A percentile compares a stretch with the other conserved stretches of the same genome.
Evolutionary conservation across 768 basidiomycete genomes (phyloP).

Genomic region (Nevesoporus exiguus): DNA sequence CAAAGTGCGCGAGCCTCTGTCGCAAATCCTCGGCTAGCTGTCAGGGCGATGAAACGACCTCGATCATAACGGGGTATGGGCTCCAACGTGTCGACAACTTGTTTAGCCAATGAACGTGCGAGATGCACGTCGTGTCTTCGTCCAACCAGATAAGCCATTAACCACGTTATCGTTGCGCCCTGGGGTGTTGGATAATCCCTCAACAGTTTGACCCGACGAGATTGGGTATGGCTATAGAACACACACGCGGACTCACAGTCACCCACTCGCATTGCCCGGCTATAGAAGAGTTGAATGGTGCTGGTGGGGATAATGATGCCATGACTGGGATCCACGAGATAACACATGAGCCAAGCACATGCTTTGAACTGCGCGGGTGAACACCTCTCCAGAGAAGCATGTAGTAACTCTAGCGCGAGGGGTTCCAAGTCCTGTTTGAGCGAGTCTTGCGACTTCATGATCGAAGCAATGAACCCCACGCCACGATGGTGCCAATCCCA

Average conservation of each 20-base stretch:
- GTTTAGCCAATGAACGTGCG: constrained; percentile 46
- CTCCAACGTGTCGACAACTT: constrained; percentile 42
- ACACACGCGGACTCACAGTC: constrained; percentile 36
- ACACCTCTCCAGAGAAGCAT: constrained; percentile 39
- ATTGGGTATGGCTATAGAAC: constrained; percentile 48
- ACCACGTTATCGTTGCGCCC: constrained; percentile 44
- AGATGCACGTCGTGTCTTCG: constrained; percentile 42
- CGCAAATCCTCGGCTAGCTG: constrained; percentile 47
- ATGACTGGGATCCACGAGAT: constrained; percentile 29
- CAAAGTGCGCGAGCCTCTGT: constrained; percentile 51
- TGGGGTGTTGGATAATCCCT: constrained; percentile 50
- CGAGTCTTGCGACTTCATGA: constrained; percentile 24
- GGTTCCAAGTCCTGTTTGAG: constrained; percentile 26
- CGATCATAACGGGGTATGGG: constrained; percentile 44
- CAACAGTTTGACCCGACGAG: constrained; percentile 26
- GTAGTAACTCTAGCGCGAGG: constrained; percentile 44
- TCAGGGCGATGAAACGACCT: constrained; percentile 45
- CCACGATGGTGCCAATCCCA: constrained; percentile 53
- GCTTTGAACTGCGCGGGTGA: constrained; percentile 35
- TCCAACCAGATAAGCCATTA: constrained; percentile 45
- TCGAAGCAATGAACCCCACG: constrained; percentile 34
- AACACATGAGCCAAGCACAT: constrained; percentile 41
- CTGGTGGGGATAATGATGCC: constrained; percentile 40
- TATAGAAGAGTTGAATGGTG: constrained; percentile 48
- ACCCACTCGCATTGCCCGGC: constrained; percentile 30